Evolutionary conservation across 306 rosid genomes (phyloP).

Genomic region (Mimosa pudica): DNA sequence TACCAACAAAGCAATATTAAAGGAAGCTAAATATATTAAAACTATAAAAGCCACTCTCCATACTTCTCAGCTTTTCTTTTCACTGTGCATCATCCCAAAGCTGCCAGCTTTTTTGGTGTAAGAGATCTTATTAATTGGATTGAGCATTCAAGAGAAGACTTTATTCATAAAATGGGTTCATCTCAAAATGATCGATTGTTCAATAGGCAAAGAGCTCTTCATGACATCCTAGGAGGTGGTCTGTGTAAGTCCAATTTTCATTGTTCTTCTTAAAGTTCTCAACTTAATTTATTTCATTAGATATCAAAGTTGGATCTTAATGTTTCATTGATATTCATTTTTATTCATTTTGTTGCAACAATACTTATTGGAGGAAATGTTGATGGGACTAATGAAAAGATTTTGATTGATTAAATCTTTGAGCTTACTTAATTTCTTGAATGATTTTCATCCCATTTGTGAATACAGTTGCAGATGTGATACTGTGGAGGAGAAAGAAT

Average conservation of each 20-base stretch:
- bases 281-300: background rate
- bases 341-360: conserved; percentile 14
- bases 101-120: conserved; percentile 27
- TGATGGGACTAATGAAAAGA: background rate
- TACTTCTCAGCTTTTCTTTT: conserved; percentile 32
- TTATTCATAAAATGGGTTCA: conserved; percentile 59
- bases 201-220: conserved; percentile 64
- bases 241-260: conserved; percentile 54
- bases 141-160: conserved; percentile 48
- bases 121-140: conserved; percentile 18
- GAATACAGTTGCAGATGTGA: conserved; percentile 82
- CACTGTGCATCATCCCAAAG: conserved; percentile 39
- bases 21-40: background rate
- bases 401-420: conserved; percentile 13
- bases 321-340: conserved; percentile 9
- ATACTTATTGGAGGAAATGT: background rate
- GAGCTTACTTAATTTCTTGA: conserved; percentile 28
- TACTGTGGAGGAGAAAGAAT: conserved; percentile 86
- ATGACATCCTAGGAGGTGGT: conserved; percentile 84
- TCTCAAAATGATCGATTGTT: conserved; percentile 68
- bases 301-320: background rate
- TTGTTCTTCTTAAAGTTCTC: conserved; percentile 26
- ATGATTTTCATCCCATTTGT: conserved; percentile 37
- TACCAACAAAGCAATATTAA: background rate
- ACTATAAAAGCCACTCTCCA: conserved; percentile 20